A percentile compares a stretch with the other conserved stretches of the same genome.
phyloP scores from a whole-genome alignment of 306 rosid species.

The Prinsepia uniflora region DNA sequence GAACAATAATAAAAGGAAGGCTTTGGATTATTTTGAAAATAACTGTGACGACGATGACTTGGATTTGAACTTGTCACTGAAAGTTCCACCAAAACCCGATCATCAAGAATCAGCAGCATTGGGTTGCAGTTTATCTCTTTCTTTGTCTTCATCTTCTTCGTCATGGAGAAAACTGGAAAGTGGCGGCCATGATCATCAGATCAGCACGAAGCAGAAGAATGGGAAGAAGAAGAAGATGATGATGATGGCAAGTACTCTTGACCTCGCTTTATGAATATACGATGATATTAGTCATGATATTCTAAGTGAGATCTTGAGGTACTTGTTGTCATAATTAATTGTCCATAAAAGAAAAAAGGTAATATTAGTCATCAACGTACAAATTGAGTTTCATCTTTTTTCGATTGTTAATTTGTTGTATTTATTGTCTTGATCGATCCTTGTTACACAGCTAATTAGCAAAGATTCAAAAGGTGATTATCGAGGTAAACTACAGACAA shows the following conservation, averaged over 20 bases:
- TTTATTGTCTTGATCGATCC: constrained; percentile 19
- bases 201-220: not conserved
- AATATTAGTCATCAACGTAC: not conserved
- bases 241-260: constrained; percentile 35
- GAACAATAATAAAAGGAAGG: constrained; percentile 25
- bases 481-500: constrained; percentile 12
- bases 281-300: constrained; percentile 20
- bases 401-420: constrained; percentile 8
- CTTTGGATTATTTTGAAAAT: not conserved
- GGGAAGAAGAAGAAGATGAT: constrained; percentile 17
- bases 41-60: constrained; percentile 10
- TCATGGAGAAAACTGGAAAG: constrained; percentile 15
- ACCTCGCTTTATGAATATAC: constrained; percentile 42
- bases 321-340: constrained; percentile 32
- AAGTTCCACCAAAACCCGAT: constrained; percentile 22
- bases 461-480: constrained; percentile 12
- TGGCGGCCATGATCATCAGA: not conserved
- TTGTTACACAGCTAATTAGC: not conserved
- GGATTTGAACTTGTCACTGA: constrained; percentile 33
- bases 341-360: constrained; percentile 19
- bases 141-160: constrained; percentile 33
- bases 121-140: constrained; percentile 31
- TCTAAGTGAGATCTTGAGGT: constrained; percentile 44
- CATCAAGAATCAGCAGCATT: not conserved
- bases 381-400: not conserved